Percentiles rank a stretch among this genome's conserved stretches.
phyloP scores from a whole-genome alignment of 192 early-diverging fungal species.

The Podila epigama region DNA sequence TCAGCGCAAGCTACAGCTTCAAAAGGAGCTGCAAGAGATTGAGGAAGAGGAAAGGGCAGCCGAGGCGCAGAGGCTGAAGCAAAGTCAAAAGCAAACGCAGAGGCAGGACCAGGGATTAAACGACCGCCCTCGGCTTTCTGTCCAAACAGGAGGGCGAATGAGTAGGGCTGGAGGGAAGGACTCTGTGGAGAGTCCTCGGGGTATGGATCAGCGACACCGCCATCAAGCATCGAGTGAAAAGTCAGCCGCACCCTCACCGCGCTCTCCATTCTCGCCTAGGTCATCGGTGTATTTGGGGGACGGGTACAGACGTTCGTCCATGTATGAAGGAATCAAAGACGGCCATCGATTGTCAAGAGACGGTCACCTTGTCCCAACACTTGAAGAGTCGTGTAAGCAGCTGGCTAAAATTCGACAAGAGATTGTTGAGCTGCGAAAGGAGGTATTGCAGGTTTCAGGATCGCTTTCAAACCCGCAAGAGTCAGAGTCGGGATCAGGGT shows the following conservation, averaged over 20 bases:
- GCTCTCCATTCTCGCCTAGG: slow-evolving; percentile 22
- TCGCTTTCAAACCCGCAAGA: neutral
- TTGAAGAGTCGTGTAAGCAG: slow-evolving; percentile 42
- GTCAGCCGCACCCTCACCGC: slow-evolving; percentile 5
- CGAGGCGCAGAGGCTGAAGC: slow-evolving; percentile 3
- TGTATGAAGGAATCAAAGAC: slow-evolving; percentile 8
- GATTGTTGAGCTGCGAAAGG: slow-evolving; percentile 32
- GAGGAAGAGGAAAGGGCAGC: slow-evolving; percentile 17
- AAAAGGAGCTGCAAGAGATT: slow-evolving; percentile 28
- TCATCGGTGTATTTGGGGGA: slow-evolving; percentile 10
- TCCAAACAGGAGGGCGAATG: slow-evolving; percentile 14
- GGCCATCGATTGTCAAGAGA: neutral
- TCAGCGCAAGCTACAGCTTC: slow-evolving; percentile 32
- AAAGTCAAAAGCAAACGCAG: neutral
- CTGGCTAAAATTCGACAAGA: slow-evolving; percentile 39
- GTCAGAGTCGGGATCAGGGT: no score
- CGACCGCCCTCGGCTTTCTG: slow-evolving; percentile 6
- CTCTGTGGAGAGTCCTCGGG: neutral
- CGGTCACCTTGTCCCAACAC: slow-evolving; percentile 16
- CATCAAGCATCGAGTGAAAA: slow-evolving; percentile 4
- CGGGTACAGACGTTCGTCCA: slow-evolving; percentile 34
- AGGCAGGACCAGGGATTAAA: neutral
- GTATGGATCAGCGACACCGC: neutral
- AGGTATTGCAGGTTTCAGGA: slow-evolving; percentile 24
- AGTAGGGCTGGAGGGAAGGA: neutral